Base-by-base conservation (phyloP, 768 basidiomycete species). In the Lactarius tabidus region DNA sequence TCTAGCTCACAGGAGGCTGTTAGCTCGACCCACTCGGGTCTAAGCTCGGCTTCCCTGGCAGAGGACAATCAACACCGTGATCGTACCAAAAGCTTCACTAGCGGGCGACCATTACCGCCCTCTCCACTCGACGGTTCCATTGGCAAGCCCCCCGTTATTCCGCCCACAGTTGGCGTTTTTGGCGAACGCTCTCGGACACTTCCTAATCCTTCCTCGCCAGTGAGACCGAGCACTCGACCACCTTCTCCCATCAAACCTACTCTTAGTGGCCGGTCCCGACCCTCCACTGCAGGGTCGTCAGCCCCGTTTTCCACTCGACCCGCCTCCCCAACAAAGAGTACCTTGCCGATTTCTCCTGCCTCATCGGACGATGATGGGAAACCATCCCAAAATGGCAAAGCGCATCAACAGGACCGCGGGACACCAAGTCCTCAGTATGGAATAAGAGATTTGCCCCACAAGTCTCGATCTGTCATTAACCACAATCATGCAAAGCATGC, bases 361-460 rank as follows among this genome's bases (percentile, higher is more conserved):
- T 57, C 62, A 38, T 67, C 66, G 26, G 66, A 64, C n/a, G 62
- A 63, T 39, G 62, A 67, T 60, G 65, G 48, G 43, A 56, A 60
- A 10, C 31, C 39, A 7, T 52, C 65, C 52, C 56, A 61, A 51
- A 66, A 58, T 41, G 60, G 65, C 29, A 66, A 62, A 31, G 20
- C 39, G 20, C 35, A 26, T 45, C 51, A 66, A 45, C 53, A 45
- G 15, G 65, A 58, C 23, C 39, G 28, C 41, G 20, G 31, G 57
- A n/a, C 59, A 53, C 68, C 64, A 59, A 66, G 68, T 26, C 70
- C 67, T 28, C 67, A 69, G 35, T 71, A 71, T 29, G 69, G 69
- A 33, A 70, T 71, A 31, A 57, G 63, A 29, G 65, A 69, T 59
- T 62, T 71, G 39, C 72, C 70, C 31, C 48, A 52, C 35, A 62